Conservation (phyloP, 768 basidiomycete genomes). For the Hygrocybe punicea region DNA sequence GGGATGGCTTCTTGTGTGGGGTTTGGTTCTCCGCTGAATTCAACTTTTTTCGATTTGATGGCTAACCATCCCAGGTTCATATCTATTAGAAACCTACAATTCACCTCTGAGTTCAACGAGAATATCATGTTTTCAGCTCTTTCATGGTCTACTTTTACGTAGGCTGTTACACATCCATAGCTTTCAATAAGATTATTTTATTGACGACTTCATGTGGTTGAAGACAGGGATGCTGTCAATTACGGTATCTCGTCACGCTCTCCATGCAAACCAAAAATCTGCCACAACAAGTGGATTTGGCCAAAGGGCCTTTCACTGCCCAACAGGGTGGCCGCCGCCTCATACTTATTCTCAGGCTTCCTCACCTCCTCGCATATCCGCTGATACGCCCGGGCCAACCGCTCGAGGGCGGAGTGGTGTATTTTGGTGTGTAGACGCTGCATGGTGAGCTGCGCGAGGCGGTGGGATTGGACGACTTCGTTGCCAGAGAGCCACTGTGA, state of each 20-base stretch:
- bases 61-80: no score
- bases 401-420: conserved; percentile 70
- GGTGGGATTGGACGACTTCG: conserved; percentile 77
- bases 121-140: no score
- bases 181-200: no score
- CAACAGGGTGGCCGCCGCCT: conserved; percentile 83
- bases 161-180: no score
- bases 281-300: conserved; percentile 65
- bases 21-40: no score
- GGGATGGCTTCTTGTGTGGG: no score
- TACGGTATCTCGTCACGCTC: neutral
- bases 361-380: conserved; percentile 73
- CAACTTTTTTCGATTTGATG: no score
- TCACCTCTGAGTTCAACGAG: no score
- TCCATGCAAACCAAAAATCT: conserved; percentile 70
- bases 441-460: conserved; percentile 69
- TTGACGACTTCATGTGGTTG: no score
- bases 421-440: conserved; percentile 64
- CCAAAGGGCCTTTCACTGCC: conserved; percentile 84
- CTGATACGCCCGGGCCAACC: conserved; percentile 68
- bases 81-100: no score
- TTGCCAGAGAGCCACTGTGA: conserved; percentile 80
- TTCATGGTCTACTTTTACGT: no score
- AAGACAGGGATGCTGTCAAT: no score
- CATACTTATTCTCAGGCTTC: conserved; percentile 75